phyloP scores from a whole-genome alignment of 345 rosid species.

The Salix viminalis region DNA sequence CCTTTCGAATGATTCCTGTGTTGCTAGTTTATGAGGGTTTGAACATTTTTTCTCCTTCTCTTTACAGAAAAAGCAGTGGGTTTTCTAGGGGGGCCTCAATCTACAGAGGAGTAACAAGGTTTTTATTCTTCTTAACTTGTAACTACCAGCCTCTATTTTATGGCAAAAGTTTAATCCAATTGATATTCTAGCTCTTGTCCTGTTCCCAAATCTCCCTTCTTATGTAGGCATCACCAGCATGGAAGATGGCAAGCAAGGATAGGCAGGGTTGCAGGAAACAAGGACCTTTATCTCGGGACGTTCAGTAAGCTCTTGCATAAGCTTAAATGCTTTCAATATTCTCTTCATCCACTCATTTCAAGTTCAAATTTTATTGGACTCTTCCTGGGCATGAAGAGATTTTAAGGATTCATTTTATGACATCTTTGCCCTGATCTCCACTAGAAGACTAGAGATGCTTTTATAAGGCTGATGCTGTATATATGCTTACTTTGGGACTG shows the following conservation, averaged over 20 bases:
- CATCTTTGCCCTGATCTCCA: conserved; percentile 24
- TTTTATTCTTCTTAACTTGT: conserved; percentile 5
- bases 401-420: conserved; percentile 21
- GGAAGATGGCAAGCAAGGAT: conserved; percentile 92
- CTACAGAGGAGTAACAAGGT: conserved; percentile 89
- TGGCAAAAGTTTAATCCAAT: background rate
- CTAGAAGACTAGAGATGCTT: conserved; percentile 33
- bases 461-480: conserved; percentile 37
- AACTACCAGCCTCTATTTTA: background rate
- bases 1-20: background rate
- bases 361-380: conserved; percentile 13
- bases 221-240: conserved; percentile 70
- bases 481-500: conserved; percentile 23
- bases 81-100: conserved; percentile 85
- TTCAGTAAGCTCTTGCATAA: conserved; percentile 46
- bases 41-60: background rate
- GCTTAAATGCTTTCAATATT: background rate
- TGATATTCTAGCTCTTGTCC: background rate
- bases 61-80: conserved; percentile 74
- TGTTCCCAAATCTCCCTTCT: background rate
- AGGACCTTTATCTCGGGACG: conserved; percentile 84
- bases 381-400: conserved; percentile 14
- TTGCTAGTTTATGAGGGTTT: background rate
- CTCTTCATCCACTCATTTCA: conserved; percentile 7
- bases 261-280: conserved; percentile 84